phyloP scores from a whole-genome alignment of 2,329 filamentous ascomycete genomes.

The Xylariomycetidae sp. region DNA sequence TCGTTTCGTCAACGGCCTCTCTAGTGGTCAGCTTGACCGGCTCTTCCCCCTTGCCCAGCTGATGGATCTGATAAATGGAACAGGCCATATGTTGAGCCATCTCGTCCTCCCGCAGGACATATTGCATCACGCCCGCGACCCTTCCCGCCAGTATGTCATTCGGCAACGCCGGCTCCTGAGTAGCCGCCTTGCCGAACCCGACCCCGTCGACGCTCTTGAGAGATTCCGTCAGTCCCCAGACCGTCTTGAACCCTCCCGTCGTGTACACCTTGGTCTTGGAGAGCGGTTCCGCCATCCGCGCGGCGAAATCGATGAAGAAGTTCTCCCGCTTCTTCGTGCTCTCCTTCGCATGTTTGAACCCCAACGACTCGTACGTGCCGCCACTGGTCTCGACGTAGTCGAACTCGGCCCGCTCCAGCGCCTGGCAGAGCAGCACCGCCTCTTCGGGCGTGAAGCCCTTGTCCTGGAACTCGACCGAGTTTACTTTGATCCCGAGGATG shows the following conservation, averaged over 20 bases:
- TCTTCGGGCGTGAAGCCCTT: constrained; percentile 38
- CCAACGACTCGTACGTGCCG: constrained; percentile 52
- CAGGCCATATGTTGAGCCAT: constrained; percentile 10
- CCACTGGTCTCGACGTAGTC: constrained; percentile 55
- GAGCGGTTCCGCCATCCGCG: constrained; percentile 39
- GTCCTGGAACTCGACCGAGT: constrained; percentile 52
- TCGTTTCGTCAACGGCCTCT: too few relatives aligned
- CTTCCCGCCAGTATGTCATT: constrained; percentile 40
- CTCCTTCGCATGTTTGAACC: constrained; percentile 46
- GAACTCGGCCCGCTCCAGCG: constrained; percentile 44
- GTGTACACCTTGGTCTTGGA: constrained; percentile 46
- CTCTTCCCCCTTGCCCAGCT: background rate
- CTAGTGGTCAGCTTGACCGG: background rate
- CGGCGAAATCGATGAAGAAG: constrained; percentile 54
- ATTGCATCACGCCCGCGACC: constrained; percentile 43
- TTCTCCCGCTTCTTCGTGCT: constrained; percentile 48
- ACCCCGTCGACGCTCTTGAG: constrained; percentile 50
- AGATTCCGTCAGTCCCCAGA: constrained; percentile 47
- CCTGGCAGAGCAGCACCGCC: constrained; percentile 39
- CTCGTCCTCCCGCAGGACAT: constrained; percentile 35
- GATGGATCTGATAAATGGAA: constrained; percentile 6
- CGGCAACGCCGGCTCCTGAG: constrained; percentile 42
- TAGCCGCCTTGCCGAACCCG: constrained; percentile 46
- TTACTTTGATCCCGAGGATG: constrained; percentile 50
- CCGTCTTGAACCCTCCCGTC: constrained; percentile 49